Evolutionary conservation across 2,329 filamentous ascomycete species (phyloP), one percentile per base, ranked within the genome.

Genomic region (Tolypocladium inflatum): DNA sequence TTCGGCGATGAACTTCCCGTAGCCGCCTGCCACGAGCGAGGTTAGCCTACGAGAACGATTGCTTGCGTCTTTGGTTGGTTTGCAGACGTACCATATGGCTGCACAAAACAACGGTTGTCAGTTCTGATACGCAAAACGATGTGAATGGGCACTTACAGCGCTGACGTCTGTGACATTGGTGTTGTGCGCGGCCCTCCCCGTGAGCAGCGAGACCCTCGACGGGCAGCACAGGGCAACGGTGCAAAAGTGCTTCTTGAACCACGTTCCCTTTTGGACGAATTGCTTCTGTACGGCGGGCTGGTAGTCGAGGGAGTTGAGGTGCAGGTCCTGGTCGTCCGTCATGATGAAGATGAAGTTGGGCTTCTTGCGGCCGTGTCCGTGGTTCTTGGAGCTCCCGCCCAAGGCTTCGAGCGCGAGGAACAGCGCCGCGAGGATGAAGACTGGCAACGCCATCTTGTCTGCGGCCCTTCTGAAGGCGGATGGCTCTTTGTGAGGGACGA

Each of bases 161-260:
- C 55, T 62, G 0, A 82, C 75, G 53, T 80, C 74, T 0, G 87
- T 89, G 1, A 89, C 84, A 62, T 89, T 89, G 0, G 85, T 88
- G 62, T 88, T 89, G 63, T 90, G 87, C 0, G 86, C 83, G 8
- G 82, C 78, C 64, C 81, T 82, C 0, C 87, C 86, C 0, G 86
- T 88, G 79, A 80, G 83, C 1, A 89, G 69, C 17, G 79, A 82
- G 2, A 87, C 86, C 2, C 87, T 76, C 0, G 85, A 84, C 0
- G 87, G 87, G 63, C 87, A 90, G 68, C 87, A 89, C 0, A 88
- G 68, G 0, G 87, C 77, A 0, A 84, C 82, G 0, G 86, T 89
- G 63, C 84, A 86, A 58, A 83, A 89, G 64, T 90, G 86, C 43
- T 80, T 81, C 52, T 73, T 71, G 61, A 82, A 89, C 1, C 76